phyloP scores from a whole-genome alignment of 495 filamentous ascomycete genomes.

The Terfezia boudieri region DNA sequence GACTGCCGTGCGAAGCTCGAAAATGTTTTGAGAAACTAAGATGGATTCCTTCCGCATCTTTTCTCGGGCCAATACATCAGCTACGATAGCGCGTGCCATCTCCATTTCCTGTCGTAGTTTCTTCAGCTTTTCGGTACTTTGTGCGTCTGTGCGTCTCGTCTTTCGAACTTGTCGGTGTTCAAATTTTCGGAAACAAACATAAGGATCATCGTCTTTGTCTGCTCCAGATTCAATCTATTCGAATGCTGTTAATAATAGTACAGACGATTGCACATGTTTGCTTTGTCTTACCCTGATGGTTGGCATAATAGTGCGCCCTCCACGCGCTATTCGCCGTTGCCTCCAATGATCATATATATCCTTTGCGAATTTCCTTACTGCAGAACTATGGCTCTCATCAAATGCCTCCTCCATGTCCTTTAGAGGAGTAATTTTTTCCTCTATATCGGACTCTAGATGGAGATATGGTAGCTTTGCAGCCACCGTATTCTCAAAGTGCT shows the following conservation, averaged over 20 bases:
- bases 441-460: slow-evolving; percentile 38
- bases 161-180: slow-evolving; percentile 88
- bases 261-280: too few relatives aligned
- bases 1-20: slow-evolving; percentile 53
- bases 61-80: slow-evolving; percentile 57
- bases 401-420: slow-evolving; percentile 60
- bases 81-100: slow-evolving; percentile 59
- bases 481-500: slow-evolving; percentile 76
- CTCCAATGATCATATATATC: slow-evolving; percentile 87
- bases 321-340: slow-evolving; percentile 35
- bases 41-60: slow-evolving; percentile 54
- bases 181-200: slow-evolving; percentile 91
- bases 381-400: slow-evolving; percentile 44
- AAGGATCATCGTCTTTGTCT: slow-evolving; percentile 93
- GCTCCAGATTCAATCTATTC: slow-evolving; percentile 63
- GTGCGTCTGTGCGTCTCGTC: slow-evolving; percentile 78
- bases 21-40: slow-evolving; percentile 47
- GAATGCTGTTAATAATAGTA: background rate
- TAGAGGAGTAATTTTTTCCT: slow-evolving; percentile 53
- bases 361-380: slow-evolving; percentile 50
- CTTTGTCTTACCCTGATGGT: slow-evolving; percentile 39
- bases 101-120: slow-evolving; percentile 79
- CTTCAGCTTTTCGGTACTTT: slow-evolving; percentile 84
- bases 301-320: slow-evolving; percentile 47
- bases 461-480: slow-evolving; percentile 65